phyloP scores from a whole-genome alignment of 208 protist genomes.

The Leishmania gerbilli region DNA sequence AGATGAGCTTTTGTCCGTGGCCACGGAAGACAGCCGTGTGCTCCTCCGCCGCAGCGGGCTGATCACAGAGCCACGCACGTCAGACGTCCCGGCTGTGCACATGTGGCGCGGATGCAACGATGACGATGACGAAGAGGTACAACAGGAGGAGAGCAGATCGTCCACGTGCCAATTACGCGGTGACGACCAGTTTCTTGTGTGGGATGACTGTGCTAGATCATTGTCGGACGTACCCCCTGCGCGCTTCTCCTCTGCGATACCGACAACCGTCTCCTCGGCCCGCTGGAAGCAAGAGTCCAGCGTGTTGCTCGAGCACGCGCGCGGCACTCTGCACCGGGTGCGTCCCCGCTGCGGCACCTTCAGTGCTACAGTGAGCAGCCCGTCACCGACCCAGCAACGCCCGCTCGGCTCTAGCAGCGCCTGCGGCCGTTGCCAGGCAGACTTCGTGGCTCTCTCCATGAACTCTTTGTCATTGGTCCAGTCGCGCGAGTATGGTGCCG shows the following conservation, averaged over 20 bases:
- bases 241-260: not conserved
- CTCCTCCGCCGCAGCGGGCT: slow-evolving; percentile 19
- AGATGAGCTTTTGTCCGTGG: slow-evolving; percentile 22
- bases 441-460: slow-evolving; percentile 25
- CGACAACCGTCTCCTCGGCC: slow-evolving; percentile 2
- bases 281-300: slow-evolving; percentile 25
- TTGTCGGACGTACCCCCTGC: not conserved
- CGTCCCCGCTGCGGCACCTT: slow-evolving; percentile 11
- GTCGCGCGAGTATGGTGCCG: slow-evolving; percentile 24
- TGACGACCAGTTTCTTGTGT: not conserved
- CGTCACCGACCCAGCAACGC: not conserved
- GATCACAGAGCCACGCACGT: too few species aligned
- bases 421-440: slow-evolving; percentile 2
- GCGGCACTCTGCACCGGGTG: slow-evolving; percentile 18
- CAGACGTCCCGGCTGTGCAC: not conserved
- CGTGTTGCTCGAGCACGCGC: slow-evolving; percentile 12
- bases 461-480: slow-evolving; percentile 19
- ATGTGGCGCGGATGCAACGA: slow-evolving; percentile 6
- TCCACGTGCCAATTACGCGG: not conserved
- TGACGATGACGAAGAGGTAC: not conserved
- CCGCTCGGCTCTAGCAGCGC: not conserved
- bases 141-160: not conserved
- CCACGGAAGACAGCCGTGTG: slow-evolving; percentile 25
- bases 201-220: not conserved
- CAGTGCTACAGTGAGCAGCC: not conserved